phyloP scores from a whole-genome alignment of 352 stramenopile genomes.

The Pythium periplocum region DNA sequence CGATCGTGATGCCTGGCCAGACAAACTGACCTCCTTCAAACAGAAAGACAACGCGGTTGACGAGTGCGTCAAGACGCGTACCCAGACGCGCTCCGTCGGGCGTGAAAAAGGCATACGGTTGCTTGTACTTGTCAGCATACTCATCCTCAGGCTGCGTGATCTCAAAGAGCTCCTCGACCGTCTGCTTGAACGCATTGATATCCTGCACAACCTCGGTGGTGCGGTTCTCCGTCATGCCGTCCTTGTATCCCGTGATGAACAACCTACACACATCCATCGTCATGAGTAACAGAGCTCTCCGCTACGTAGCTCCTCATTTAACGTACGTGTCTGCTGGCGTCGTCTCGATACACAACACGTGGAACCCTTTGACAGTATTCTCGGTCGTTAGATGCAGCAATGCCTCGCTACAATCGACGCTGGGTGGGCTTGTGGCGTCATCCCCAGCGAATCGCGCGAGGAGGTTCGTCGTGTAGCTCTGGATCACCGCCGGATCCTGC shows the following conservation, averaged over 20 bases:
- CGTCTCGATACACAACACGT: constrained; percentile 44
- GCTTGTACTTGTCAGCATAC: constrained; percentile 36
- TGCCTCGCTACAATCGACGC: constrained; percentile 24
- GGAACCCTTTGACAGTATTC: constrained; percentile 48
- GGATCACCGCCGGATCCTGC: no score
- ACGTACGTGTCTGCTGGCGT: constrained; percentile 32
- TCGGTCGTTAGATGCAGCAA: constrained; percentile 39
- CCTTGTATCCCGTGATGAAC: constrained; percentile 38
- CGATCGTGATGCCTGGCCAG: constrained; percentile 47
- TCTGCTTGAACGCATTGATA: constrained; percentile 16
- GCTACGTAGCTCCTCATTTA: neutral
- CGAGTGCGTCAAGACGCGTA: constrained; percentile 18
- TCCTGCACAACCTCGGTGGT: constrained; percentile 24
- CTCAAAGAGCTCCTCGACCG: constrained; percentile 27
- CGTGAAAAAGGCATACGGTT: constrained; percentile 44
- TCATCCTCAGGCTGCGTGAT: constrained; percentile 22
- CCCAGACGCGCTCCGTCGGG: constrained; percentile 28
- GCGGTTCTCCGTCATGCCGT: constrained; percentile 24
- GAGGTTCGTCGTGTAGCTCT: no score
- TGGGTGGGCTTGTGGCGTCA: no score
- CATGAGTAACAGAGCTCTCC: constrained; percentile 2
- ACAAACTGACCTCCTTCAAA: constrained; percentile 62
- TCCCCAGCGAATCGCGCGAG: no score
- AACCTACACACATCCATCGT: constrained; percentile 16
- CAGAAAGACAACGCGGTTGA: constrained; percentile 41